Conservation (phyloP, 2,329 filamentous ascomycete species). For the Talaromyces marneffei region DNA sequence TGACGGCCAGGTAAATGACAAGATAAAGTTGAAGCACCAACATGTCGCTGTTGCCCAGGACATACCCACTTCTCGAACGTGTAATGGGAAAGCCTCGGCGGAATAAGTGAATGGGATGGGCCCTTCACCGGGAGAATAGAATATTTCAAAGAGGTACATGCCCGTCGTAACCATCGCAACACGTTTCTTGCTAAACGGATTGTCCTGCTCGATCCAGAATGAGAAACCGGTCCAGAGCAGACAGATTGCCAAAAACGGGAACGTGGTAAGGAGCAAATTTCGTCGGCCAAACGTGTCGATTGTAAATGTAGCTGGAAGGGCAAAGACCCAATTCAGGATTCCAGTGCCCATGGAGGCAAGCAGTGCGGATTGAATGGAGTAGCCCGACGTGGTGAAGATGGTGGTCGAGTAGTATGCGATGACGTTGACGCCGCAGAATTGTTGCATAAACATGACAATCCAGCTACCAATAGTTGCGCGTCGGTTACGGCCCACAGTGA, state of each 20-base stretch:
- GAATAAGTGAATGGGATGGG: constrained; percentile 61
- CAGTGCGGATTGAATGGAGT: constrained; percentile 49
- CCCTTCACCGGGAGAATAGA: constrained; percentile 54
- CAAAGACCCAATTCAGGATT: constrained; percentile 61
- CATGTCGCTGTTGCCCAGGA: constrained; percentile 51
- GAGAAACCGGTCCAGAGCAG: constrained; percentile 48
- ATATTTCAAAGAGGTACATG: constrained; percentile 47
- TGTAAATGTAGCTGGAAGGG: constrained; percentile 58
- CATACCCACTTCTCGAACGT: constrained; percentile 59
- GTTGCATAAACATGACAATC: constrained; percentile 53
- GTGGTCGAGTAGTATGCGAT: constrained; percentile 58
- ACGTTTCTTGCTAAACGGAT: constrained; percentile 27
- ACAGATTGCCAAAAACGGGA: constrained; percentile 53
- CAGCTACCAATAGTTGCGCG: constrained; percentile 53
- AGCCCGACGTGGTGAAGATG: constrained; percentile 55
- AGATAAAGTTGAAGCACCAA: constrained; percentile 53
- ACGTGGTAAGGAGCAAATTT: constrained; percentile 57
- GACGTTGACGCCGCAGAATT: constrained; percentile 49
- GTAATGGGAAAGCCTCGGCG: constrained; percentile 58
- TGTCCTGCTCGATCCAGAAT: constrained; percentile 42
- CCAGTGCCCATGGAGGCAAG: constrained; percentile 59
- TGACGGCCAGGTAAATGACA: constrained; percentile 50
- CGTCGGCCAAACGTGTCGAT: constrained; percentile 62
- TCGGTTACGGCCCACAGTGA: constrained; percentile 58
- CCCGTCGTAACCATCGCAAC: constrained; percentile 40